phyloP scores from a whole-genome alignment of 441 rosid species.

The Breynia disticha region DNA sequence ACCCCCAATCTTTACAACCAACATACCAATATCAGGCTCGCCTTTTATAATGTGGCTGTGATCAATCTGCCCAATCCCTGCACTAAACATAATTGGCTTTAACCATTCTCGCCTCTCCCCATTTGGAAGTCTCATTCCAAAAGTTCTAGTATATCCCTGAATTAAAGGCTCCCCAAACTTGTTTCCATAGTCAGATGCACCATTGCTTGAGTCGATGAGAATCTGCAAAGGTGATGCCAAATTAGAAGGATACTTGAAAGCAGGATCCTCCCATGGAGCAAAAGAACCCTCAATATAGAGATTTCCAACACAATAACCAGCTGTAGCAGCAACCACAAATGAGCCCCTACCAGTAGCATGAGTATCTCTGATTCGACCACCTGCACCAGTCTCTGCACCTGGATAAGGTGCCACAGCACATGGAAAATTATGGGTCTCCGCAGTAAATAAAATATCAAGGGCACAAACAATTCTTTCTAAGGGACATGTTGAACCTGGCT shows the following conservation, averaged over 20 bases:
- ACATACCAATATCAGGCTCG: constrained; percentile 82
- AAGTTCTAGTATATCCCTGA: constrained; percentile 81
- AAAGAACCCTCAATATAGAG: constrained; percentile 65
- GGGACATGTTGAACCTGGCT: constrained; percentile 63
- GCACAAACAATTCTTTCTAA: constrained; percentile 36
- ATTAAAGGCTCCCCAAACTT: constrained; percentile 94
- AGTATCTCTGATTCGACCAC: constrained; percentile 93
- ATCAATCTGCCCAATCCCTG: constrained; percentile 90
- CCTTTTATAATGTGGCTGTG: constrained; percentile 76
- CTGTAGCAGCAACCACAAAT: constrained; percentile 75
- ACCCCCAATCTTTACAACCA: constrained; percentile 95
- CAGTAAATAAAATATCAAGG: constrained; percentile 82
- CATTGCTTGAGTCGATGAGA: constrained; percentile 86
- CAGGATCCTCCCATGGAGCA: constrained; percentile 89
- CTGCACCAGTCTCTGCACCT: constrained; percentile 97
- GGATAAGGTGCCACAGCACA: constrained; percentile 99
- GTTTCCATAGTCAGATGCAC: constrained; percentile 94
- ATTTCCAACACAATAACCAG: constrained; percentile 92
- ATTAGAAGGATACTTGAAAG: constrained; percentile 69
- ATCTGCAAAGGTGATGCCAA: constrained; percentile 90
- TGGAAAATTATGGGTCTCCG: constrained; percentile 95
- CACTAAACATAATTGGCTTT: constrained; percentile 98
- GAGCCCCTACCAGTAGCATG: constrained; percentile 98
- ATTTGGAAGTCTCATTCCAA: constrained; percentile 90
- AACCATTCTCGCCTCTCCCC: constrained; percentile 96